Evolutionary conservation across 176 grass and related monocot species (phyloP).

Genomic region (Phragmites australis): DNA sequence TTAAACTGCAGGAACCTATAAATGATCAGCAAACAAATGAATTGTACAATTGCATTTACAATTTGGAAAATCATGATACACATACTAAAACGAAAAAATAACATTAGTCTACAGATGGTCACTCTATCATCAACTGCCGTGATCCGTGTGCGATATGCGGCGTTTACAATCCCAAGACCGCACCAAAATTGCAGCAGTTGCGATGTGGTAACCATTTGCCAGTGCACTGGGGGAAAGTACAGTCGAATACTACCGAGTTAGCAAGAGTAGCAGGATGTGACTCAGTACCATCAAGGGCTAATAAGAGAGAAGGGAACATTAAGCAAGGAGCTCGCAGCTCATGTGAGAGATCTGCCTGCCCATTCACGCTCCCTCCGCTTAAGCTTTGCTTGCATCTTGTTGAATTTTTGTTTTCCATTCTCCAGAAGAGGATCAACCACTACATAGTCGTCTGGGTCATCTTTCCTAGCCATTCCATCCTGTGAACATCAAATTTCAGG

Average conservation of each 20-base stretch:
- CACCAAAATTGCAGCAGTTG: constrained; percentile 26
- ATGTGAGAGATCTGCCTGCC: constrained; percentile 98
- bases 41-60: constrained; percentile 38
- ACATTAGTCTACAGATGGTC: background rate
- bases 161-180: background rate
- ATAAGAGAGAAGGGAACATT: background rate
- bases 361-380: constrained; percentile 83
- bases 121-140: background rate
- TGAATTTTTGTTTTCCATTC: constrained; percentile 98
- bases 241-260: background rate
- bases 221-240: background rate
- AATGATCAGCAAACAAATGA: background rate
- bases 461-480: constrained; percentile 81
- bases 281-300: constrained; percentile 10
- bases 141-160: background rate
- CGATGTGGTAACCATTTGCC: background rate
- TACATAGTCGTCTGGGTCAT: constrained; percentile 91
- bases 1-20: background rate
- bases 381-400: constrained; percentile 91
- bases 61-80: constrained; percentile 29
- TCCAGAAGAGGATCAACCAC: constrained; percentile 94
- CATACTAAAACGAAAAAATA: background rate
- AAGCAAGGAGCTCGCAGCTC: constrained; percentile 27
- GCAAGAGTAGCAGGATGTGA: background rate
- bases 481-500: constrained; percentile 35